Evolutionary conservation across 2,329 filamentous ascomycete species (phyloP).

Genomic region (Leptoxyphium fumago): DNA sequence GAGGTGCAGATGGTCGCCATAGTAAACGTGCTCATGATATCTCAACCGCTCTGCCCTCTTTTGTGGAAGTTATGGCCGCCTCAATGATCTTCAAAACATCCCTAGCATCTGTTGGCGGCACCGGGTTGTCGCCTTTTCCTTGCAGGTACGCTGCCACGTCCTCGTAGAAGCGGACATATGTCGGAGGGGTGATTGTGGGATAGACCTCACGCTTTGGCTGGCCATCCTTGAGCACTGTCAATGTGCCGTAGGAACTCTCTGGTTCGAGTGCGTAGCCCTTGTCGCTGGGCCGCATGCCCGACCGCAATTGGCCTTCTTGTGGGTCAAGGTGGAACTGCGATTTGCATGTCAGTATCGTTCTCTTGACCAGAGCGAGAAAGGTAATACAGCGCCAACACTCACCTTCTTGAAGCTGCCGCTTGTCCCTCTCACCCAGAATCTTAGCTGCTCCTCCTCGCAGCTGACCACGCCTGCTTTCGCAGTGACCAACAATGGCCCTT

Average conservation of each 20-base stretch:
- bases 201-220: conserved; percentile 33
- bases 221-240: conserved; percentile 39
- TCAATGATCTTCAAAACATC: conserved; percentile 44
- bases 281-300: conserved; percentile 47
- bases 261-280: conserved; percentile 51
- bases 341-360: background rate
- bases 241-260: conserved; percentile 40
- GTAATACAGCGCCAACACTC: conserved; percentile 13
- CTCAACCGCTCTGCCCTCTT: conserved; percentile 30
- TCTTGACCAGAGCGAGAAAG: too few relatives aligned
- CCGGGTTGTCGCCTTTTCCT: conserved; percentile 39
- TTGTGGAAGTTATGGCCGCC: conserved; percentile 39
- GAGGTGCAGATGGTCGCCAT: too few relatives aligned
- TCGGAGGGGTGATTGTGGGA: conserved; percentile 50
- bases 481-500: conserved; percentile 47
- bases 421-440: conserved; percentile 64
- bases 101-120: conserved; percentile 37
- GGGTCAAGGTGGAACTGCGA: conserved; percentile 45
- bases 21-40: background rate
- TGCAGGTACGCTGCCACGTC: conserved; percentile 37
- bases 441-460: conserved; percentile 51
- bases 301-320: conserved; percentile 60
- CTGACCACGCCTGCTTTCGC: conserved; percentile 56
- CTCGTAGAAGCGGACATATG: conserved; percentile 54
- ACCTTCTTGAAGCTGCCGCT: conserved; percentile 63